These are phyloP conservation scores for Platanthera guangdongensis DNA, from an alignment of 106 monocot genomes.

Conservation along the genomic window DNA sequence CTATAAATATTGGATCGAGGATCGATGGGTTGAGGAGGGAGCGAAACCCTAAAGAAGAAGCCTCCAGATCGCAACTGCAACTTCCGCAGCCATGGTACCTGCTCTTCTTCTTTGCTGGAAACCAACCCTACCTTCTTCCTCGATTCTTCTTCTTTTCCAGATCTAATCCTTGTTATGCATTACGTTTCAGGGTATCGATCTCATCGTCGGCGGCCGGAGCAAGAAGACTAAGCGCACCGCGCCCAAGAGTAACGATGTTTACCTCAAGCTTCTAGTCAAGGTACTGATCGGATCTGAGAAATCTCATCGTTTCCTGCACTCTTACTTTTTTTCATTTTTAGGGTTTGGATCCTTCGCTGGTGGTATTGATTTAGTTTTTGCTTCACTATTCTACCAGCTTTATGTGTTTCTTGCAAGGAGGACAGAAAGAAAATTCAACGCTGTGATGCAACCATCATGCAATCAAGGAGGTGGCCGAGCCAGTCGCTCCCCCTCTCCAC, in stretches of 20 bases:
- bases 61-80: too few relatives aligned
- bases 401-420: conserved; percentile 79
- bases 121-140: too few relatives aligned
- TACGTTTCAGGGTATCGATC: conserved; percentile 64
- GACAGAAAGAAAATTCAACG: conserved; percentile 73
- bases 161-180: too few relatives aligned
- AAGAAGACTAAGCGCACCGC: conserved; percentile 87
- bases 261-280: conserved; percentile 94
- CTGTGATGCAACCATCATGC: too few relatives aligned
- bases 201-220: conserved; percentile 80
- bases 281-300: conserved; percentile 21
- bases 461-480: too few relatives aligned
- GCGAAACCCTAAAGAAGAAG: too few relatives aligned
- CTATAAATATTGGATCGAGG: too few relatives aligned
- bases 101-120: too few relatives aligned
- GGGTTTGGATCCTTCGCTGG: background rate
- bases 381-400: conserved; percentile 30
- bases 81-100: too few relatives aligned
- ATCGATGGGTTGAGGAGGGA: too few relatives aligned
- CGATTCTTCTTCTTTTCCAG: too few relatives aligned
- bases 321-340: background rate
- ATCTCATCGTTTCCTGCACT: background rate
- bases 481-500: too few relatives aligned
- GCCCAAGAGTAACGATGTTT: conserved; percentile 80
- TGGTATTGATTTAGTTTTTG: background rate